Conservation (phyloP, 1,284 basidiomycete genomes). For the Cystobasidiaceae sp. region DNA sequence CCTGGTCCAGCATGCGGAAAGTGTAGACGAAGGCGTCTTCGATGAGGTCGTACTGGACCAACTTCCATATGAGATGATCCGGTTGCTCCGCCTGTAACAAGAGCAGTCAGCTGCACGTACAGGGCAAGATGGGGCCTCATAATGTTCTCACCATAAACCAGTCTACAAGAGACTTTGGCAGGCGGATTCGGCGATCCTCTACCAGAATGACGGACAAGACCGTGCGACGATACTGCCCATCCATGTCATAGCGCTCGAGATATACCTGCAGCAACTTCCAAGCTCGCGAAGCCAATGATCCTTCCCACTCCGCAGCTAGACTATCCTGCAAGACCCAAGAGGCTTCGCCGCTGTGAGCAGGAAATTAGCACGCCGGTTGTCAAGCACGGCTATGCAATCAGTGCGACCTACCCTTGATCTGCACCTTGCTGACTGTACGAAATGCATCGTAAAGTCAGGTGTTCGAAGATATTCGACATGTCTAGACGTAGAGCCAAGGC, state of each 20-base stretch:
- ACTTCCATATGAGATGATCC: conserved; percentile 69
- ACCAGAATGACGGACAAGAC: conserved; percentile 70
- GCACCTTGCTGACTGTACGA: conserved; percentile 49
- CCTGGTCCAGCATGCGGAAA: conserved; percentile 64
- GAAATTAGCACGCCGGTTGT: conserved; percentile 37
- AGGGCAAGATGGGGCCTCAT: neutral
- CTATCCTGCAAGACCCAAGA: conserved; percentile 78
- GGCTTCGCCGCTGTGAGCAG: conserved; percentile 51
- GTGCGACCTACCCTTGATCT: neutral
- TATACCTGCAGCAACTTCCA: conserved; percentile 81
- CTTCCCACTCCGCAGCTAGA: conserved; percentile 69
- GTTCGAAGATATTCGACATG: conserved; percentile 77
- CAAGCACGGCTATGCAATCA: conserved; percentile 53
- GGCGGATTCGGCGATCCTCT: conserved; percentile 57
- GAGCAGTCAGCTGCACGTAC: conserved; percentile 43
- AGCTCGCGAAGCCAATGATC: conserved; percentile 69
- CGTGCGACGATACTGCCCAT: conserved; percentile 63
- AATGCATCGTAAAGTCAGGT: conserved; percentile 72
- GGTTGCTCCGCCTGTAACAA: conserved; percentile 60
- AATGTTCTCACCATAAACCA: conserved; percentile 60
- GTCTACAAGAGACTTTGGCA: conserved; percentile 77
- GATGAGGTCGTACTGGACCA: conserved; percentile 71
- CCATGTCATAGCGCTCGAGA: conserved; percentile 67
- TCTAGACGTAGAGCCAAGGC: conserved; percentile 74
- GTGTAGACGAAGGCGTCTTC: conserved; percentile 69